These are phyloP conservation scores for Zelopaecilomyces penicillatus DNA, from an alignment of 2,329 filamentous ascomycete species.

Conservation along the genomic window DNA sequence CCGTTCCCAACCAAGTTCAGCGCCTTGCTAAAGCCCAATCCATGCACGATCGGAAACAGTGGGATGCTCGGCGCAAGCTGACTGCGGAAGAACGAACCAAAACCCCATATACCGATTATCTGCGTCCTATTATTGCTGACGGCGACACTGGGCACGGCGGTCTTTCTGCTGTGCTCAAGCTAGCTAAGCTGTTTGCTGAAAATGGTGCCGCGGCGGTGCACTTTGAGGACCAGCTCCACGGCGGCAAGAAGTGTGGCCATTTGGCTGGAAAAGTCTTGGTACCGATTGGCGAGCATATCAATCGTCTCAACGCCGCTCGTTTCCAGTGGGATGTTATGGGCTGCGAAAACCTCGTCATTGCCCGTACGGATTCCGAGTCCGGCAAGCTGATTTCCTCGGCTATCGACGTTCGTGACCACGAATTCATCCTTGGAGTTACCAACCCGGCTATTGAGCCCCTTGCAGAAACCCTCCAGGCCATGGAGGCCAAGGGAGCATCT, in stretches of 20 bases:
- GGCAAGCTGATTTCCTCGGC: conserved; percentile 84
- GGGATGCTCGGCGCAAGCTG: conserved; percentile 75
- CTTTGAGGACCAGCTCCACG: conserved; percentile 95
- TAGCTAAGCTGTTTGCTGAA: conserved; percentile 95
- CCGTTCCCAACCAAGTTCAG: conserved; percentile 96
- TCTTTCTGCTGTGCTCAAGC: conserved; percentile 83
- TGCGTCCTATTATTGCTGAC: conserved; percentile 91
- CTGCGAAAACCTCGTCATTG: conserved; percentile 87
- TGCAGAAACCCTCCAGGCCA: conserved; percentile 79
- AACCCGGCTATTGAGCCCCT: conserved; percentile 66
- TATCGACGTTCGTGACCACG: conserved; percentile 90
- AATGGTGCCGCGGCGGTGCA: conserved; percentile 94
- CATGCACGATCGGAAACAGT: conserved; percentile 93
- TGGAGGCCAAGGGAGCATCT: conserved; percentile 73
- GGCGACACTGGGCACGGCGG: conserved; percentile 95
- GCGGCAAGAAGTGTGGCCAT: conserved; percentile 98
- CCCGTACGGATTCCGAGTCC: conserved; percentile 90
- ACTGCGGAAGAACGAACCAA: conserved; percentile 60
- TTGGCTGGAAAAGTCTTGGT: conserved; percentile 93
- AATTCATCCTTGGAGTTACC: conserved; percentile 86
- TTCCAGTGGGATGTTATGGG: conserved; percentile 99
- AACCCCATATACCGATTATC: conserved; percentile 82
- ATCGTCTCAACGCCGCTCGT: conserved; percentile 79
- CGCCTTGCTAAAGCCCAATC: conserved; percentile 93
- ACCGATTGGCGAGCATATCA: conserved; percentile 91